Conservation (phyloP, 1,284 basidiomycete species). For the Lignosus rhinocerotis region DNA sequence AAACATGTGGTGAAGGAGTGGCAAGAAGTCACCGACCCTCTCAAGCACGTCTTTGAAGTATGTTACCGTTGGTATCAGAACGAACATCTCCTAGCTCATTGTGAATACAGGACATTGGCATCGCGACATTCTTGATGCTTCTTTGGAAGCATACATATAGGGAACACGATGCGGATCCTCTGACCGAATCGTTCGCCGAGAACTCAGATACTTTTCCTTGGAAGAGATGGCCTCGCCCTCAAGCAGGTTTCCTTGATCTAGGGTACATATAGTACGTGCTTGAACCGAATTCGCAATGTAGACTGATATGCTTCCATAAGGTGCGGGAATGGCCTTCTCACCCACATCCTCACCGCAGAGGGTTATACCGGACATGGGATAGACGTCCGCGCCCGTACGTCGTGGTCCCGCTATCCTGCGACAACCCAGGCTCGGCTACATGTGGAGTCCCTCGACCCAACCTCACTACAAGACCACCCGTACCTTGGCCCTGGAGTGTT, state of each 20-base stretch:
- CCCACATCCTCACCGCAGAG: slow-evolving; percentile 81
- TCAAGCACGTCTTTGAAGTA: slow-evolving; percentile 87
- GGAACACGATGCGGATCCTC: slow-evolving; percentile 8
- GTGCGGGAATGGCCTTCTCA: slow-evolving; percentile 87
- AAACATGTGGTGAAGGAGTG: slow-evolving; percentile 75
- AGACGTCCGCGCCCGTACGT: slow-evolving; percentile 66
- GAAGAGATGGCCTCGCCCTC: slow-evolving; percentile 75
- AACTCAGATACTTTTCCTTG: slow-evolving; percentile 46
- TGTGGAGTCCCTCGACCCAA: slow-evolving; percentile 70
- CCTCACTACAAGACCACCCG: slow-evolving; percentile 26
- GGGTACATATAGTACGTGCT: slow-evolving; percentile 49
- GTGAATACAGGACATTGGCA: slow-evolving; percentile 75
- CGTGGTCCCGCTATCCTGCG: slow-evolving; percentile 80
- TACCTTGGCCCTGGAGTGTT: slow-evolving; percentile 55
- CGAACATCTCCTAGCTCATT: background rate
- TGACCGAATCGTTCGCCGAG: slow-evolving; percentile 7
- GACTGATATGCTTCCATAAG: slow-evolving; percentile 38
- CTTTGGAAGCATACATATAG: slow-evolving; percentile 81
- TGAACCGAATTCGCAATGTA: background rate
- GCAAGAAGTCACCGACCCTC: slow-evolving; percentile 79
- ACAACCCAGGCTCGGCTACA: slow-evolving; percentile 58
- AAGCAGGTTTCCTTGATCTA: slow-evolving; percentile 86
- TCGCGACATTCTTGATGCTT: slow-evolving; percentile 90
- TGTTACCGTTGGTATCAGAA: slow-evolving; percentile 7
- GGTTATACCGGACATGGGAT: slow-evolving; percentile 85